Evolutionary conservation across 257 asterid genomes (phyloP).

Genomic region (Nicotiana paniculata): DNA sequence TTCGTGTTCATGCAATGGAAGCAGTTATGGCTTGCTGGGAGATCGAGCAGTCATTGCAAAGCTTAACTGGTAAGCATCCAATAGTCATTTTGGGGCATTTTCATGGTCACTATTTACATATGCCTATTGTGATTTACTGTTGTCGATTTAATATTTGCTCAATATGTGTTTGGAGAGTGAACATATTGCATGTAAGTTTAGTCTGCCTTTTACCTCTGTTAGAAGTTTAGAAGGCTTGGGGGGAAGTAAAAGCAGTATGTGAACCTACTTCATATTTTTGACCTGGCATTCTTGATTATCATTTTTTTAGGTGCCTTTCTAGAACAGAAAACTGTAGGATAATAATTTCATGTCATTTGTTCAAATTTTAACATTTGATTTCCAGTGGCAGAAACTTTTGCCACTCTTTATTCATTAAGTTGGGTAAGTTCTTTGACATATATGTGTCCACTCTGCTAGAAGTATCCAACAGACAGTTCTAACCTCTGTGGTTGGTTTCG

Average conservation of each 20-base stretch:
- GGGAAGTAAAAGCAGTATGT: not conserved
- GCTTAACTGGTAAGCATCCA: slow-evolving; percentile 42
- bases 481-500: not conserved
- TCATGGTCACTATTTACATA: not conserved
- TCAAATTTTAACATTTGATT: not conserved
- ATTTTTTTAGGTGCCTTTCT: not conserved
- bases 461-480: not conserved
- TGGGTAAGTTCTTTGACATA: not conserved
- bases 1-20: slow-evolving; percentile 69
- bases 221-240: not conserved
- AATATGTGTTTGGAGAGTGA: not conserved
- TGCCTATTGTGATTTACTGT: not conserved
- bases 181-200: not conserved
- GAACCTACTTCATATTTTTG: not conserved
- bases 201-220: not conserved
- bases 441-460: not conserved
- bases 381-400: not conserved
- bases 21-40: slow-evolving; percentile 78
- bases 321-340: not conserved
- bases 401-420: not conserved
- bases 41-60: slow-evolving; percentile 62
- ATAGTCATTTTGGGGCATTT: not conserved
- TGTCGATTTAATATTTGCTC: not conserved
- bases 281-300: not conserved
- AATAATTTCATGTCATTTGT: not conserved